phyloP scores from a whole-genome alignment of 2,329 filamentous ascomycete genomes.

The Hysterium pulicare region DNA sequence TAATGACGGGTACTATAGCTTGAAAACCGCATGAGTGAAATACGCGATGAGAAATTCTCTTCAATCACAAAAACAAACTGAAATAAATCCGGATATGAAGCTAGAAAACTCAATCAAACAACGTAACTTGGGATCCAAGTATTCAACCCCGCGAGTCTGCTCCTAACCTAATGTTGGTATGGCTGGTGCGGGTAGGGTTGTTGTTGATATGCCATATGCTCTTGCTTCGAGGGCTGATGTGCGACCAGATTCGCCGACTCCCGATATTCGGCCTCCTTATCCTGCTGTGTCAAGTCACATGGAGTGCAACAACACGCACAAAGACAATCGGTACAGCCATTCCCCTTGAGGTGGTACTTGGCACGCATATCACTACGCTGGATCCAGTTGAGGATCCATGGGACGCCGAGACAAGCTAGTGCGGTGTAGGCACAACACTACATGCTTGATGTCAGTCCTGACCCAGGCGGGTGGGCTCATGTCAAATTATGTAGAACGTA shows the following conservation, averaged over 20 bases:
- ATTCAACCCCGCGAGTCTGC: too few species aligned
- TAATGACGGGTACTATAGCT: too few species aligned
- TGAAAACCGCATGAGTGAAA: too few species aligned
- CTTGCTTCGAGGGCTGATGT: constrained; percentile 20
- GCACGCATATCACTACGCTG: constrained; percentile 29
- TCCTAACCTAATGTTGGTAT: too few species aligned
- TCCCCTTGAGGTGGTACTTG: constrained; percentile 30
- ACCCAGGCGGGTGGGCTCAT: constrained; percentile 1
- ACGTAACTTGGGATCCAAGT: too few species aligned
- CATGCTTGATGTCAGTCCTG: constrained; percentile 2
- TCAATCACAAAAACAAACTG: too few species aligned
- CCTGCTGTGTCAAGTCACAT: constrained; percentile 33
- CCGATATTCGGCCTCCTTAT: constrained; percentile 27
- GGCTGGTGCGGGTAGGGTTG: too few species aligned
- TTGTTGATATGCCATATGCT: constrained; percentile 21
- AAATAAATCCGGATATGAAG: too few species aligned
- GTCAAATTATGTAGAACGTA: constrained; percentile 8
- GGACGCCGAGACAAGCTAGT: constrained; percentile 21
- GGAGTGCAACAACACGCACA: constrained; percentile 33
- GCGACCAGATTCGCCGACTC: constrained; percentile 13
- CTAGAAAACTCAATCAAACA: too few species aligned
- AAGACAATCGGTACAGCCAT: constrained; percentile 30
- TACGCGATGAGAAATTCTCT: too few species aligned
- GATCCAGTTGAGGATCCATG: constrained; percentile 31
- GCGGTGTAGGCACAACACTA: constrained; percentile 26